Evolutionary conservation across 2,329 filamentous ascomycete species (phyloP).

Genomic region (Didymosphaeria variabile): DNA sequence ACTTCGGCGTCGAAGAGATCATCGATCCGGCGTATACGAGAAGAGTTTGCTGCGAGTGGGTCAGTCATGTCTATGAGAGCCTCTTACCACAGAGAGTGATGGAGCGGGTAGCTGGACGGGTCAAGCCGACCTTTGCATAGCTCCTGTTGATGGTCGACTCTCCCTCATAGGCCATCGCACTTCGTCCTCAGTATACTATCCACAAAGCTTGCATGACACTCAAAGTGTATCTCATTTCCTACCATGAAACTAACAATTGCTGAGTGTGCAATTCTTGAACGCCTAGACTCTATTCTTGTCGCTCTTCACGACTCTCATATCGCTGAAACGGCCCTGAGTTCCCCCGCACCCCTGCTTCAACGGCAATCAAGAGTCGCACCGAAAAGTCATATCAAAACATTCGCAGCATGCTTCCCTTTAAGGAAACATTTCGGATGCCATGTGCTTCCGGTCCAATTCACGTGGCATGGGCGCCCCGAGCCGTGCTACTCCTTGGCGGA

Average conservation of each 20-base stretch:
- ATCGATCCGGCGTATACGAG: constrained; percentile 70
- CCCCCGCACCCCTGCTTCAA: not conserved
- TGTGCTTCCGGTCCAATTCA: not conserved
- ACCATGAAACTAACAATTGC: not conserved
- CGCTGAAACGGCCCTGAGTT: not conserved
- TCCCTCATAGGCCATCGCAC: not conserved
- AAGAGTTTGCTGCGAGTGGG: constrained; percentile 64
- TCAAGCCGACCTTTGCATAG: constrained; percentile 45
- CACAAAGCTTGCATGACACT: not conserved
- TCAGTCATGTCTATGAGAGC: constrained; percentile 63
- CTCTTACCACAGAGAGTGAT: constrained; percentile 61
- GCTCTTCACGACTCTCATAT: not conserved
- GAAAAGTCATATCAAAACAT: not conserved
- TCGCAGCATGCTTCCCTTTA: not conserved
- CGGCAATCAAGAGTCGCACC: not conserved
- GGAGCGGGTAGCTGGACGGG: constrained; percentile 50
- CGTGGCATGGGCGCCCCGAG: not conserved
- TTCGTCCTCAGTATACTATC: not conserved
- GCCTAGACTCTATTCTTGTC: not conserved
- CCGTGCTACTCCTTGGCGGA: constrained; percentile 2
- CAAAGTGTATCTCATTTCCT: not conserved
- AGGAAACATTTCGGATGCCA: not conserved
- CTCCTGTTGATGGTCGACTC: not conserved
- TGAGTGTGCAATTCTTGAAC: not conserved
- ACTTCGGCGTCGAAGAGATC: constrained; percentile 71